These are phyloP conservation scores for Medicago truncatula DNA, from an alignment of 306 rosid species.

Conservation along the genomic window DNA sequence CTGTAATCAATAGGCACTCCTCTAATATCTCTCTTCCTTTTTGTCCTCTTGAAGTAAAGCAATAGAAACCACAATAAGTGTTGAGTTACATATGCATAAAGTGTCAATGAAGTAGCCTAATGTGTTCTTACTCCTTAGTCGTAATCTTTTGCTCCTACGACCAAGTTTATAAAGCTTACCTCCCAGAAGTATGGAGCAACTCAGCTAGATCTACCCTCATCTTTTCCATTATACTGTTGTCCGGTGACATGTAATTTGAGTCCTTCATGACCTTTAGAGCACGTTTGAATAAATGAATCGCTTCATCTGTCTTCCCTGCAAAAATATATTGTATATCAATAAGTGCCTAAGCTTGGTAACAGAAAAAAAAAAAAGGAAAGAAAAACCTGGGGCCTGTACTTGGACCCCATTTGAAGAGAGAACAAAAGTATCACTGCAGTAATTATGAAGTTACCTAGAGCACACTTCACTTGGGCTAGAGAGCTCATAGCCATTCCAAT, in stretches of 20 bases:
- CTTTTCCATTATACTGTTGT: conserved; percentile 78
- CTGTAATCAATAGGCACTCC: conserved; percentile 78
- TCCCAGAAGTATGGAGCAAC: conserved; percentile 79
- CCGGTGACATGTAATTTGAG: conserved; percentile 71
- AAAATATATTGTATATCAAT: conserved; percentile 27
- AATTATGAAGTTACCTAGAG: conserved; percentile 62
- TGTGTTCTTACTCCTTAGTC: not conserved
- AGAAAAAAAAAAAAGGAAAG: not conserved
- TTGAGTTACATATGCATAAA: conserved; percentile 23
- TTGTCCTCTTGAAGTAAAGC: conserved; percentile 61
- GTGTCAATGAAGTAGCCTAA: conserved; percentile 6
- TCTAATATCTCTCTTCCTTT: conserved; percentile 86
- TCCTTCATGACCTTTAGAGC: conserved; percentile 75
- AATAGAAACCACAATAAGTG: conserved; percentile 33
- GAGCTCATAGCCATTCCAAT: conserved; percentile 89
- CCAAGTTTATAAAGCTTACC: conserved; percentile 56
- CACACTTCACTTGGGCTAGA: conserved; percentile 82
- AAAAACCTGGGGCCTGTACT: not conserved
- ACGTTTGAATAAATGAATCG: conserved; percentile 62
- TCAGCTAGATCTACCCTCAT: conserved; percentile 87
- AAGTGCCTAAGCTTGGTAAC: not conserved
- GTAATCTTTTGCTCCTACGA: conserved; percentile 13
- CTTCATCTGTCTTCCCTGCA: conserved; percentile 84
- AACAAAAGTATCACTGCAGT: not conserved
- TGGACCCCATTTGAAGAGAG: conserved; percentile 1